Evolutionary conservation across 2,329 filamentous ascomycete species (phyloP).

Genomic region (Microsporum ferrugineum): DNA sequence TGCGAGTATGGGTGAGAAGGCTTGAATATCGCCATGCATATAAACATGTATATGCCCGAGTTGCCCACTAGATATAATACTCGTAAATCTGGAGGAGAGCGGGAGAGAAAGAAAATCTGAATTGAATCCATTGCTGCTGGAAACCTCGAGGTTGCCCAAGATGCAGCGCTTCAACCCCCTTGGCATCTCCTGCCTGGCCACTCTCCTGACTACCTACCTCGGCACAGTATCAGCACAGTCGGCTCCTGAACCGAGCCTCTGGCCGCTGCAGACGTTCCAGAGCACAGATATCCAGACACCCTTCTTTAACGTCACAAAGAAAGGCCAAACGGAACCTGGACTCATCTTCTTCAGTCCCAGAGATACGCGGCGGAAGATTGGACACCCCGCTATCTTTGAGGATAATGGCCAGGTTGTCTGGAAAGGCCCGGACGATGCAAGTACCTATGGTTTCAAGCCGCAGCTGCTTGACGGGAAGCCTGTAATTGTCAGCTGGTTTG

Average conservation of each 20-base stretch:
- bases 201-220: neutral
- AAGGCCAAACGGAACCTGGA: slow-evolving; percentile 23
- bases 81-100: no score
- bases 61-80: neutral
- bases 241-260: neutral
- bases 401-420: slow-evolving; percentile 28
- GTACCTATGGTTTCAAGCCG: slow-evolving; percentile 22
- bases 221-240: neutral
- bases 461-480: slow-evolving; percentile 25
- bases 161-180: neutral
- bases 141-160: neutral
- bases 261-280: slow-evolving; percentile 14
- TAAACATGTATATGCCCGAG: neutral
- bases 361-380: slow-evolving; percentile 19
- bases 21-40: neutral
- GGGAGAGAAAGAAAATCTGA: neutral
- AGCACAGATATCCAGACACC: slow-evolving; percentile 19
- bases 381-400: slow-evolving; percentile 27
- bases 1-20: neutral
- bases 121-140: neutral
- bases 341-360: slow-evolving; percentile 27
- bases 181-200: neutral
- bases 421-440: slow-evolving; percentile 24
- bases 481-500: slow-evolving; percentile 31
- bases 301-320: slow-evolving; percentile 23